Percentiles rank a stretch among this genome's conserved stretches.
Conservation (phyloP, 1,139 yeast species). For the Hyphopichia pseudoburtonii region DNA sequence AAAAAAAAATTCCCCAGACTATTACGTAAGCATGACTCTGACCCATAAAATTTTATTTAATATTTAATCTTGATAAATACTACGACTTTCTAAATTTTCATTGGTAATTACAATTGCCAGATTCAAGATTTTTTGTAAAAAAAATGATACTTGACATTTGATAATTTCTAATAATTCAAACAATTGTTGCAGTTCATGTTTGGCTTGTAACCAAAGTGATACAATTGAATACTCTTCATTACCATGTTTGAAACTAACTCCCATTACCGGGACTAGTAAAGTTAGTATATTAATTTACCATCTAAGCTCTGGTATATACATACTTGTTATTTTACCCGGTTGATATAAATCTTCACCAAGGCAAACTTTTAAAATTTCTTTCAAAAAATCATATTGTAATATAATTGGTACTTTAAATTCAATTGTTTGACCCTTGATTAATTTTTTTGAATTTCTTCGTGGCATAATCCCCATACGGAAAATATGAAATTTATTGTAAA, state of each 20-base stretch:
- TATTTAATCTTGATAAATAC: neutral
- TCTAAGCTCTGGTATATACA: slow-evolving; percentile 7
- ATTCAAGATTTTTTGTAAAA: neutral
- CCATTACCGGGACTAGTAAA: slow-evolving; percentile 18
- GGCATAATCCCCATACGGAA: slow-evolving; percentile 18
- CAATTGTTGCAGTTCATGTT: neutral
- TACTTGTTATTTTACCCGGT: slow-evolving; percentile 16
- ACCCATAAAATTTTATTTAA: neutral
- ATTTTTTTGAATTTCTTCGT: slow-evolving; percentile 11
- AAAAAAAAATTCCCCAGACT: neutral
- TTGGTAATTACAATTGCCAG: neutral
- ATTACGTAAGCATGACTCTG: neutral
- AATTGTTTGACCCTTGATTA: slow-evolving; percentile 11
- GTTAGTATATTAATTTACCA: slow-evolving; percentile 8
- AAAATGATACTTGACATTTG: neutral
- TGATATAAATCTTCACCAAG: slow-evolving; percentile 14
- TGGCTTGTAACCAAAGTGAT: slow-evolving; percentile 26
- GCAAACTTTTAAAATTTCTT: slow-evolving; percentile 9
- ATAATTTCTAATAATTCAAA: neutral
- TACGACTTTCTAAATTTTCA: neutral
- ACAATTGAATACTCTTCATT: slow-evolving; percentile 16
- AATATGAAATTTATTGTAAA: slow-evolving; percentile 12
- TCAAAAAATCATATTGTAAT: slow-evolving; percentile 12
- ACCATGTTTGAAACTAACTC: slow-evolving; percentile 17
- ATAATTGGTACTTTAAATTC: slow-evolving; percentile 12